Evolutionary conservation across 306 rosid genomes (phyloP).

Genomic region (Rubus parviflorus): DNA sequence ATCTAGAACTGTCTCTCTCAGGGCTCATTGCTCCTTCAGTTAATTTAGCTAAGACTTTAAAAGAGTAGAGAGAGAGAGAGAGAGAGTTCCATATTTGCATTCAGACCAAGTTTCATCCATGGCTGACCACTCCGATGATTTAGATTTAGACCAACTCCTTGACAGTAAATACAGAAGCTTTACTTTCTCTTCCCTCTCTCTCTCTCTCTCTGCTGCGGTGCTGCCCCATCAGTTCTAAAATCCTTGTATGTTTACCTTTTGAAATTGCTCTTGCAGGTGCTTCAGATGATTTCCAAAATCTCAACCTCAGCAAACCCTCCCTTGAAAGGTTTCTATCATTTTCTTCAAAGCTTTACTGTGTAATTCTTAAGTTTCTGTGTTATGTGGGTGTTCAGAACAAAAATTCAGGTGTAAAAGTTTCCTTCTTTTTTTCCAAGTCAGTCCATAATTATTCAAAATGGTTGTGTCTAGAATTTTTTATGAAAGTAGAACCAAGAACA

Average conservation of each 20-base stretch:
- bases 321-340: conserved; percentile 43
- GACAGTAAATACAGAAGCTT: not conserved
- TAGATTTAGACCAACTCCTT: not conserved
- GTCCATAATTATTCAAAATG: not conserved
- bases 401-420: not conserved
- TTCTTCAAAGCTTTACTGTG: not conserved
- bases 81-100: not conserved
- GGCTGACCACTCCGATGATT: conserved; percentile 10
- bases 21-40: too few relatives aligned
- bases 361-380: not conserved
- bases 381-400: not conserved
- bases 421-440: not conserved
- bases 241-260: conserved; percentile 17
- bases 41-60: too few relatives aligned
- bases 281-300: conserved; percentile 81
- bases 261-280: conserved; percentile 60
- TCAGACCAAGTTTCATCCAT: not conserved
- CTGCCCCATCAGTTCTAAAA: not conserved
- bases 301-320: conserved; percentile 55
- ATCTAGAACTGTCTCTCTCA: too few relatives aligned
- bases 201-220: too few relatives aligned
- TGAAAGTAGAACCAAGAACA: not conserved
- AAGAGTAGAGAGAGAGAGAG: too few relatives aligned
- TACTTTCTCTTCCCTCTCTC: not conserved
- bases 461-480: not conserved